Conservation (phyloP, 2,329 filamentous ascomycete genomes). For the Alternaria consortialis region DNA sequence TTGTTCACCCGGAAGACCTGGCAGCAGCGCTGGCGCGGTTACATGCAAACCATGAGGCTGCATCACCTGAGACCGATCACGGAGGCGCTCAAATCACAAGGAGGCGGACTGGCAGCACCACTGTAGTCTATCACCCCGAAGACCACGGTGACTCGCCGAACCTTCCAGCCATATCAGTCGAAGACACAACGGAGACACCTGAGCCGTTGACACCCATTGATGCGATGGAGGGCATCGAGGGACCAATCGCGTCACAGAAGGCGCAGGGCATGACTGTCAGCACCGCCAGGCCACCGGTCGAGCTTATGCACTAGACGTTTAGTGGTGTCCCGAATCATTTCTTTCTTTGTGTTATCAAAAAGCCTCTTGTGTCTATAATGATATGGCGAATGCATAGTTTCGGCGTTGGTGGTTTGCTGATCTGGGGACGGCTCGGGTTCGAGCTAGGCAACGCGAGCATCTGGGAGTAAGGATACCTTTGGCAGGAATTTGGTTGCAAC, state of each 20-base stretch:
- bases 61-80: slow-evolving; percentile 37
- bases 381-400: slow-evolving; percentile 25
- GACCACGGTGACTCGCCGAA: slow-evolving; percentile 68
- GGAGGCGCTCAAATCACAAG: slow-evolving; percentile 30
- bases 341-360: slow-evolving; percentile 26
- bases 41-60: slow-evolving; percentile 50
- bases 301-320: slow-evolving; percentile 46
- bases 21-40: slow-evolving; percentile 65
- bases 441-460: slow-evolving; percentile 4
- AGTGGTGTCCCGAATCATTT: slow-evolving; percentile 6
- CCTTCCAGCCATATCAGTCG: slow-evolving; percentile 70
- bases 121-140: slow-evolving; percentile 69
- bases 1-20: slow-evolving; percentile 70
- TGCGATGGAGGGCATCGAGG: slow-evolving; percentile 48
- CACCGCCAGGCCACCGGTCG: slow-evolving; percentile 51
- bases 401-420: slow-evolving; percentile 34
- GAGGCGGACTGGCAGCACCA: slow-evolving; percentile 62
- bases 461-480: background rate
- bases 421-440: slow-evolving; percentile 1
- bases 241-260: slow-evolving; percentile 46
- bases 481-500: background rate
- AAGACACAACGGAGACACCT: slow-evolving; percentile 64
- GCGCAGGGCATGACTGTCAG: slow-evolving; percentile 45
- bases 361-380: slow-evolving; percentile 14
- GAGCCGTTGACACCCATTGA: slow-evolving; percentile 61